A percentile compares a stretch with the other conserved stretches of the same genome.
Conservation (phyloP, 495 filamentous ascomycete genomes). For the Durotheca rogersii region DNA sequence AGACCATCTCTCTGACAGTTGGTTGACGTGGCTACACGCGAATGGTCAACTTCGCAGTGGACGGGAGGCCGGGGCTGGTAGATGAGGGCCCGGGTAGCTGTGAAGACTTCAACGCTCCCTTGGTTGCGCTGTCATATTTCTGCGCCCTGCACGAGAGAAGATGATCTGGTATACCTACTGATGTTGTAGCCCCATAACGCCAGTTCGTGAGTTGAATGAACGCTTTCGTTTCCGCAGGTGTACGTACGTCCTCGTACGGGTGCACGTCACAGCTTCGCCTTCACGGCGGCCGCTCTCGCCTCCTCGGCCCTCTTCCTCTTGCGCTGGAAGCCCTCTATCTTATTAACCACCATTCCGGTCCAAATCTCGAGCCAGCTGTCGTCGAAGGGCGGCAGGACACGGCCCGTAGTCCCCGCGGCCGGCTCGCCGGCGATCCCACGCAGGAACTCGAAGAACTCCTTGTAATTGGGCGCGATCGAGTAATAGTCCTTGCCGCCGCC, state of each 20-base stretch:
- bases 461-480: constrained; percentile 39
- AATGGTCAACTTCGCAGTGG: constrained; percentile 5
- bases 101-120: too few relatives aligned
- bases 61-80: neutral
- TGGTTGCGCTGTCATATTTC: too few relatives aligned
- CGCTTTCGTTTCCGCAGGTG: too few relatives aligned
- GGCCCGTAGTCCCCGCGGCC: constrained; percentile 37
- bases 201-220: neutral
- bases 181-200: neutral
- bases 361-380: constrained; percentile 44
- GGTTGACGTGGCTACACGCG: constrained; percentile 15
- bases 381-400: constrained; percentile 41
- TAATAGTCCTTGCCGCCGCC: constrained; percentile 40
- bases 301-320: constrained; percentile 35
- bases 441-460: constrained; percentile 37
- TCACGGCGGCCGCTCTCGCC: constrained; percentile 13
- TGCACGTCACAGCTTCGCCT: constrained; percentile 32
- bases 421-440: constrained; percentile 37
- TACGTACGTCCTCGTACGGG: too few relatives aligned
- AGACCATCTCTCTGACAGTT: constrained; percentile 2
- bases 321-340: constrained; percentile 34
- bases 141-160: too few relatives aligned
- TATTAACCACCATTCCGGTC: constrained; percentile 33
- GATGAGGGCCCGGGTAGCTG: neutral
- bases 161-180: too few relatives aligned